A percentile compares a stretch with the other conserved stretches of the same genome.
These are phyloP conservation scores for Podaxis sp. DNA, from an alignment of 768 basidiomycete species.

Conservation along the genomic window DNA sequence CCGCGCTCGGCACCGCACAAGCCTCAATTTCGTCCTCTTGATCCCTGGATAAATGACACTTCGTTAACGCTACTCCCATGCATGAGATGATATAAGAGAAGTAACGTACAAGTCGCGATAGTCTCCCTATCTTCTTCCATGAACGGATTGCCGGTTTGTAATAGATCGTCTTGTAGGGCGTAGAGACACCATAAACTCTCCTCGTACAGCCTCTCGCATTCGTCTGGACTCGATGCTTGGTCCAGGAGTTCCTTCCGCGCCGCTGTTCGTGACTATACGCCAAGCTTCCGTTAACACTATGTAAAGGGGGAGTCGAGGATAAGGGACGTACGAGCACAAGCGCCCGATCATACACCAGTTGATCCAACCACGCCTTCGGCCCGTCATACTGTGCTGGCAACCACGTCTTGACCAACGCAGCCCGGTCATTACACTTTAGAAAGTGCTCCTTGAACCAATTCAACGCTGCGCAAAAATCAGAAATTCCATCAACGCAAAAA, in stretches of 20 bases:
- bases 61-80: background rate
- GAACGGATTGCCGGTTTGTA: constrained; percentile 79
- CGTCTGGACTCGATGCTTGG: constrained; percentile 66
- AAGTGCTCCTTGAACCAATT: constrained; percentile 93
- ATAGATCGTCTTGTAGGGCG: constrained; percentile 83
- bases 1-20: constrained; percentile 70
- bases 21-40: constrained; percentile 77
- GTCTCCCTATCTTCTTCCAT: constrained; percentile 80
- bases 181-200: constrained; percentile 93
- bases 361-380: constrained; percentile 81
- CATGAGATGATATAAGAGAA: background rate
- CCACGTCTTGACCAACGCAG: constrained; percentile 85
- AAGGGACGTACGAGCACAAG: constrained; percentile 64
- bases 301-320: background rate
- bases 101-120: constrained; percentile 64
- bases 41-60: constrained; percentile 51
- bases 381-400: constrained; percentile 78
- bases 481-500: constrained; percentile 6
- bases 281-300: background rate
- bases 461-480: constrained; percentile 45
- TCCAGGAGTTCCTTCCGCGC: constrained; percentile 88
- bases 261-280: constrained; percentile 78
- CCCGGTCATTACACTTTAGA: constrained; percentile 91
- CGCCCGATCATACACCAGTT: constrained; percentile 90
- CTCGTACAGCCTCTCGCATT: constrained; percentile 93